phyloP scores from a whole-genome alignment of 2,329 filamentous ascomycete species.

The Monosporascus sp. region DNA sequence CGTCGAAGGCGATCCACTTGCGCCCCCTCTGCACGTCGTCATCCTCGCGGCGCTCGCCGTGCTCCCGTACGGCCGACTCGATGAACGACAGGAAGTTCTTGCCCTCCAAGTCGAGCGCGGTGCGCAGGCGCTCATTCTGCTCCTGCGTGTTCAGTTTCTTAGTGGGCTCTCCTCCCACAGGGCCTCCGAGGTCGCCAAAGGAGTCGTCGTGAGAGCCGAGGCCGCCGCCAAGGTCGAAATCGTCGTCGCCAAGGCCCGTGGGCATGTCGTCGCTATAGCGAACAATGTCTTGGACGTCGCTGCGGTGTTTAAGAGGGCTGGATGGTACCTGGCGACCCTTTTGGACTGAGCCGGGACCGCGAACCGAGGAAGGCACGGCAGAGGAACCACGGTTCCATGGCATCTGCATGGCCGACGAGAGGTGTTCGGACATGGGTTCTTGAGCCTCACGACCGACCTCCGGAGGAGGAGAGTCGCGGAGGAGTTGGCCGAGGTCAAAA shows the following conservation, averaged over 20 bases:
- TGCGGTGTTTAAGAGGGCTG: constrained; percentile 34
- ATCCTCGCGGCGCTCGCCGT: constrained; percentile 23
- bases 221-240: constrained; percentile 17
- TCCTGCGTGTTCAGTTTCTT: constrained; percentile 1
- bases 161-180: background rate
- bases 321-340: constrained; percentile 34
- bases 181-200: constrained; percentile 19
- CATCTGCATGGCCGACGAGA: constrained; percentile 42
- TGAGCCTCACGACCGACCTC: constrained; percentile 47
- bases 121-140: constrained; percentile 9
- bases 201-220: constrained; percentile 26
- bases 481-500: constrained; percentile 11
- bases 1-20: constrained; percentile 59
- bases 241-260: constrained; percentile 28
- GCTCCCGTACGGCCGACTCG: constrained; percentile 26
- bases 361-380: constrained; percentile 40
- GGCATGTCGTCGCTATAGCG: constrained; percentile 40
- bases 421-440: constrained; percentile 61
- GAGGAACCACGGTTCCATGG: constrained; percentile 50
- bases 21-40: constrained; percentile 25
- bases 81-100: constrained; percentile 41
- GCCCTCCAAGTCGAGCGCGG: constrained; percentile 38
- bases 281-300: constrained; percentile 34
- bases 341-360: constrained; percentile 32
- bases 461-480: constrained; percentile 7